These are phyloP conservation scores for Extremus antarcticus DNA, from an alignment of 495 filamentous ascomycete genomes.

Conservation along the genomic window DNA sequence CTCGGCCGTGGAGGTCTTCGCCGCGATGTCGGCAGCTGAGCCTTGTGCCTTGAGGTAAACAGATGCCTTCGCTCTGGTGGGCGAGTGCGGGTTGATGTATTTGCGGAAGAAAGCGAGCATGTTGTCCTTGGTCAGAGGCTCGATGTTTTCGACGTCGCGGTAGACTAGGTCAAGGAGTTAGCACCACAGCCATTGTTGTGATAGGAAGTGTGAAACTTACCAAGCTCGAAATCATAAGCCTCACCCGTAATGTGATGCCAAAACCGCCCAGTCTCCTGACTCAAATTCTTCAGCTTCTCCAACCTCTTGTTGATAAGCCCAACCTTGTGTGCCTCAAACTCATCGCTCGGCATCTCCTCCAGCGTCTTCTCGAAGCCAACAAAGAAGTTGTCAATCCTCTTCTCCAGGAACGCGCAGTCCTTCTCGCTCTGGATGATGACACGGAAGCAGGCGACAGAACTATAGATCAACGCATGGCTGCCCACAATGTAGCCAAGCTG, in stretches of 20 bases:
- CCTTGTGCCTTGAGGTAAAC: slow-evolving; percentile 73
- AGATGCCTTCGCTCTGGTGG: slow-evolving; percentile 64
- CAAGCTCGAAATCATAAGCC: slow-evolving; percentile 75
- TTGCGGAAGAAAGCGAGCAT: slow-evolving; percentile 67
- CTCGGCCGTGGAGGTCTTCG: slow-evolving; percentile 33
- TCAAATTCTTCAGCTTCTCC: slow-evolving; percentile 87
- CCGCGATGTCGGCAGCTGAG: slow-evolving; percentile 27
- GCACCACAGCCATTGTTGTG: neutral
- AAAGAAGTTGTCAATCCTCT: slow-evolving; percentile 77
- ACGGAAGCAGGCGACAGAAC: slow-evolving; percentile 70
- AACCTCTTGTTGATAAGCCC: slow-evolving; percentile 79
- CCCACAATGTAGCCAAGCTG: slow-evolving; percentile 96
- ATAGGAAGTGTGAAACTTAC: slow-evolving; percentile 37
- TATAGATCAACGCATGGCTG: slow-evolving; percentile 56
- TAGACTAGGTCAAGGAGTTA: slow-evolving; percentile 44
- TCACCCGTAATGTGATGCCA: slow-evolving; percentile 80
- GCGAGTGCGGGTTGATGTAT: slow-evolving; percentile 65
- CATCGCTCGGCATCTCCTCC: slow-evolving; percentile 64
- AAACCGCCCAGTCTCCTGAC: slow-evolving; percentile 69
- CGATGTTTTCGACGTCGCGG: slow-evolving; percentile 63
- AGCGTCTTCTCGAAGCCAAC: slow-evolving; percentile 50
- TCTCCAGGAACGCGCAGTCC: slow-evolving; percentile 69
- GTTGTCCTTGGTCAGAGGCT: slow-evolving; percentile 63
- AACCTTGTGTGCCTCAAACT: slow-evolving; percentile 84
- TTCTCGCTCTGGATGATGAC: slow-evolving; percentile 93